phyloP scores from a whole-genome alignment of 176 grass and related monocot species.

The Neostapfia colusana region DNA sequence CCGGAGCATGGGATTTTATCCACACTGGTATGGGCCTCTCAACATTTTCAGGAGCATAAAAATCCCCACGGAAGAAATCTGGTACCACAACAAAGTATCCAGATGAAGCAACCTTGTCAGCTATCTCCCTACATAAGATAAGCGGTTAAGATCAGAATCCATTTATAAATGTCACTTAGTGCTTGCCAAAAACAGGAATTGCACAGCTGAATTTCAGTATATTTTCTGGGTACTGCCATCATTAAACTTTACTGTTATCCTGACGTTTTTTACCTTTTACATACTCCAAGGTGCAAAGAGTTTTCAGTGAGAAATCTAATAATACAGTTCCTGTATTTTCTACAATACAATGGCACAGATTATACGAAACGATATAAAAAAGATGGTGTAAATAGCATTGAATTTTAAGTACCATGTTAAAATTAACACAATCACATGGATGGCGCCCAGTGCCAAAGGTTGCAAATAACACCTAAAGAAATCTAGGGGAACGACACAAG shows the following conservation, averaged over 20 bases:
- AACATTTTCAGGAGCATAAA: slow-evolving; percentile 46
- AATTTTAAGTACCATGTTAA: not conserved
- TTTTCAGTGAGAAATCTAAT: not conserved
- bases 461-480: not conserved
- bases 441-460: not conserved
- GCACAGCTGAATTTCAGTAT: not conserved
- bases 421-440: not conserved
- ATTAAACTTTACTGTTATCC: not conserved
- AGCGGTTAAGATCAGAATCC: not conserved
- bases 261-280: not conserved
- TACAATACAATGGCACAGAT: not conserved
- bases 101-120: slow-evolving; percentile 62
- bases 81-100: slow-evolving; percentile 73
- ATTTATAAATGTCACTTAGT: not conserved
- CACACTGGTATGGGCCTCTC: slow-evolving; percentile 47
- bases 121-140: slow-evolving; percentile 66
- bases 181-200: not conserved
- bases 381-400: not conserved
- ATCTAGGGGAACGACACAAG: too few relatives aligned
- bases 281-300: not conserved
- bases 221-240: not conserved
- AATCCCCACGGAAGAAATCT: slow-evolving; percentile 75
- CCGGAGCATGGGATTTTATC: slow-evolving; percentile 53
- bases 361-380: not conserved
- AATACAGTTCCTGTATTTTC: not conserved